phyloP scores from a whole-genome alignment of 108 stramenopile species.

The Stephanodiscus minutulus region DNA sequence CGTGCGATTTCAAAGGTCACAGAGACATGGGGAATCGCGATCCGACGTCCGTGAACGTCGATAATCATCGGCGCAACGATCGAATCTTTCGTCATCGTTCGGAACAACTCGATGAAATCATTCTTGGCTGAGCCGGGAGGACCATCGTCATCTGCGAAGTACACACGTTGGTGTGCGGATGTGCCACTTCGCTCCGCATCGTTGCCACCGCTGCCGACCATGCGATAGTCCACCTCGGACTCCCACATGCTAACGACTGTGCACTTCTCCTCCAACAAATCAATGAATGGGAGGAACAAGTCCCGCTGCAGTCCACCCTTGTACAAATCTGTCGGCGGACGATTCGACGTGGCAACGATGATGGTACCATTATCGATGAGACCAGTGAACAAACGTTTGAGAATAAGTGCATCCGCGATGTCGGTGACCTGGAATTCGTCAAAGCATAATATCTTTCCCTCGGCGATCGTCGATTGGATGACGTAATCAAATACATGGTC shows the following conservation, averaged over 20 bases:
- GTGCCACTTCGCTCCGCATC: constrained; percentile 10
- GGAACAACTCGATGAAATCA: constrained; percentile 50
- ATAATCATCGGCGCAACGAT: constrained; percentile 50
- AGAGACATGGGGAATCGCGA: constrained; percentile 63
- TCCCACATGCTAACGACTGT: constrained; percentile 78
- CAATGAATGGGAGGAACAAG: constrained; percentile 96
- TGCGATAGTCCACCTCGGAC: constrained; percentile 82
- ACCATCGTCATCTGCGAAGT: constrained; percentile 34
- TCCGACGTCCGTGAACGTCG: constrained; percentile 66
- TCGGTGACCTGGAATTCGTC: constrained; percentile 96
- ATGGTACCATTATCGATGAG: constrained; percentile 75
- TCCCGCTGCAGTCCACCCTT: constrained; percentile 94
- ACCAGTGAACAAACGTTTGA: constrained; percentile 76
- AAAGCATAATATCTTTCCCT: constrained; percentile 74
- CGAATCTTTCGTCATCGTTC: constrained; percentile 43
- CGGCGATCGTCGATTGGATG: constrained; percentile 50
- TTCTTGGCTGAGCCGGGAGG: not conserved
- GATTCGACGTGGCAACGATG: constrained; percentile 92
- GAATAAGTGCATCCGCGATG: constrained; percentile 82
- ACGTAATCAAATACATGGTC: constrained; percentile 61
- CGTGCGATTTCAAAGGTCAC: constrained; percentile 53
- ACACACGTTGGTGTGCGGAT: constrained; percentile 32
- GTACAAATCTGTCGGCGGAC: constrained; percentile 93
- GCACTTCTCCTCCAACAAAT: constrained; percentile 67
- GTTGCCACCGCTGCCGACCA: constrained; percentile 47